These are phyloP conservation scores for Scytalidium lignicola DNA, from an alignment of 2,329 filamentous ascomycete genomes.

Conservation along the genomic window DNA sequence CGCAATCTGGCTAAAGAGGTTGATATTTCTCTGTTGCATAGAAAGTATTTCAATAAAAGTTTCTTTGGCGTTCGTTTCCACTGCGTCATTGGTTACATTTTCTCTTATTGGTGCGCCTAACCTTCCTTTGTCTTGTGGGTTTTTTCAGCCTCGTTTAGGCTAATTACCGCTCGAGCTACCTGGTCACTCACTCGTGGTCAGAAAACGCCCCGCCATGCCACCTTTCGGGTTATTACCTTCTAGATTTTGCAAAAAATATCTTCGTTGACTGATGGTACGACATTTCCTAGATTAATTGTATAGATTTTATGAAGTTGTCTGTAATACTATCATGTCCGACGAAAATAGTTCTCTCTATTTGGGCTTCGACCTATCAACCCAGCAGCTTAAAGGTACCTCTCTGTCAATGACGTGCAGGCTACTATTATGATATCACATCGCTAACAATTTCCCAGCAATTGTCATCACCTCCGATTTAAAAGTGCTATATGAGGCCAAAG, in stretches of 20 bases:
- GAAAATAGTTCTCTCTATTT: constrained; percentile 64
- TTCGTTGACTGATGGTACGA: background rate
- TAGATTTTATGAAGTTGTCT: background rate
- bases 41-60: background rate
- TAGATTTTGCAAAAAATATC: too few species aligned
- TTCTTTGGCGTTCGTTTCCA: background rate
- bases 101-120: constrained; percentile 19
- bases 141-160: background rate
- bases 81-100: too few species aligned
- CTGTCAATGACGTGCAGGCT: constrained; percentile 3
- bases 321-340: constrained; percentile 29
- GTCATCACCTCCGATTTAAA: constrained; percentile 79
- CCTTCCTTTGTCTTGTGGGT: background rate
- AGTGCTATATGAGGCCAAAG: constrained; percentile 78
- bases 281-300: background rate
- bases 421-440: background rate
- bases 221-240: background rate
- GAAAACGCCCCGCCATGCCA: background rate
- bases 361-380: constrained; percentile 93
- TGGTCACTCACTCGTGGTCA: background rate
- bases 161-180: background rate
- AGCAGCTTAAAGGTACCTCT: constrained; percentile 78
- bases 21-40: too few species aligned
- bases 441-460: constrained; percentile 51
- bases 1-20: background rate